Evolutionary conservation across 208 protist genomes (phyloP), one percentile per base, ranked within the genome.

Genomic region (Leishmania turanica): DNA sequence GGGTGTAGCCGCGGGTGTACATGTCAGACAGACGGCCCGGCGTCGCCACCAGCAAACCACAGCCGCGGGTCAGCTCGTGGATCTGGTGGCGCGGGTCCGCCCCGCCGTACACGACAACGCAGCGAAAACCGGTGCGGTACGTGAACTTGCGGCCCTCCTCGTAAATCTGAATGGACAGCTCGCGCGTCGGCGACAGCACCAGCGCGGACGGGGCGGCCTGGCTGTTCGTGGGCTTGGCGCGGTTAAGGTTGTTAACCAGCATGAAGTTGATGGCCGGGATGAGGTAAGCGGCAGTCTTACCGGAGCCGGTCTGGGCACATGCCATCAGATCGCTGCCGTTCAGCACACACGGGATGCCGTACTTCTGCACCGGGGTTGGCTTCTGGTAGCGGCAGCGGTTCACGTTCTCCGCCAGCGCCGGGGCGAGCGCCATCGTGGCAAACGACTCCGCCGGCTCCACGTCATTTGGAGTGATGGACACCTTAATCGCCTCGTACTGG

Each of bases 241-340:
- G 88, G 82, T 92, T 93, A 62, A 91, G 45, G 79, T 89, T 92
- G 84, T 97, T 97, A 49, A 90, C 75, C 42, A 96, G 85, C 85
- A 97, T 95, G 72, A 92, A 92, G 81, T 96, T 96, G 74, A 99
- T 98, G 56, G 98, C 98, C 27, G 99, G 99, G 34, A 99, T 87
- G 3, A 99, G 90, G 90, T 99, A 99, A 34, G 99, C 98, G 42
- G 98, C 99, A 5, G 99, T 99, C 92, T 99, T 99, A 77, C 99
- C 99, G 27, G 99, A 99, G 74, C 98, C 99, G 34, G 99, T 99
- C 92, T 99, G 99, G 11, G 99, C 99, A 83, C 99, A 99, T 8
- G 98, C 98, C 99, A 99, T 99, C 7, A 99, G 84, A 88, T 99
- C 99, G 58, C 97, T 82, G 37, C 96, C 94, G 15, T 88, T 81